These are phyloP conservation scores for Porphyrellus cyaneotinctus DNA, from an alignment of 768 basidiomycete species.

Conservation along the genomic window DNA sequence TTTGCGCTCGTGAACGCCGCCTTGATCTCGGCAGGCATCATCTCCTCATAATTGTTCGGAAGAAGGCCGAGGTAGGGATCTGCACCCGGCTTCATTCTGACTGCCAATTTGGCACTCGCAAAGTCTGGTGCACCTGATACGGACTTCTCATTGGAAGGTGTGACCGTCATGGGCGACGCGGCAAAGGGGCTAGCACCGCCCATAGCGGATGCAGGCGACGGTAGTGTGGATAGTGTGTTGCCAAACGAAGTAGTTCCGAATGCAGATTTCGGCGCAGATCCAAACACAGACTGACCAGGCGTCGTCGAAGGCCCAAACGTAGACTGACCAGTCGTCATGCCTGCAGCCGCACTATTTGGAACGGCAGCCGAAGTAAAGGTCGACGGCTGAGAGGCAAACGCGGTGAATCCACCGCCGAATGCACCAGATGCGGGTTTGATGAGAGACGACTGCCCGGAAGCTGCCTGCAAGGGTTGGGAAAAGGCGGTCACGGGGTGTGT, in stretches of 20 bases:
- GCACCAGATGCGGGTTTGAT: constrained; percentile 51
- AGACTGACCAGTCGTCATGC: constrained; percentile 13
- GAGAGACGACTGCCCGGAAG: constrained; percentile 37
- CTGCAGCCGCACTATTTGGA: constrained; percentile 3
- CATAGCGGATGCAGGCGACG: constrained; percentile 22
- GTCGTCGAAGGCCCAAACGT: constrained; percentile 15
- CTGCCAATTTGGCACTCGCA: constrained; percentile 26
- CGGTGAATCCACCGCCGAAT: constrained; percentile 50
- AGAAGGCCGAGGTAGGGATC: constrained; percentile 56
- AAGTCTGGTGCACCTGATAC: constrained; percentile 32
- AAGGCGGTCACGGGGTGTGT: constrained; percentile 25
- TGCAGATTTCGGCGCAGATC: constrained; percentile 16
- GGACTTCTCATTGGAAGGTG: constrained; percentile 20
- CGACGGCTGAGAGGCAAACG: constrained; percentile 47
- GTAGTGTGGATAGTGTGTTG: constrained; percentile 13
- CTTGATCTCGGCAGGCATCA: constrained; percentile 47
- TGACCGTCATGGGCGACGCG: constrained; percentile 23
- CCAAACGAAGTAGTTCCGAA: constrained; percentile 22
- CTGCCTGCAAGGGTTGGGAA: constrained; percentile 31
- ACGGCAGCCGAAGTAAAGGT: constrained; percentile 33
- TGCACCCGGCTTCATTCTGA: constrained; percentile 40
- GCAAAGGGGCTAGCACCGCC: constrained; percentile 23
- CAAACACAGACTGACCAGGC: constrained; percentile 23
- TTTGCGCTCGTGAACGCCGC: constrained; percentile 51
- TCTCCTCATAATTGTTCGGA: constrained; percentile 54